phyloP scores from a whole-genome alignment of 371 early-diverging fungal species.

The Mycotypha africana region DNA sequence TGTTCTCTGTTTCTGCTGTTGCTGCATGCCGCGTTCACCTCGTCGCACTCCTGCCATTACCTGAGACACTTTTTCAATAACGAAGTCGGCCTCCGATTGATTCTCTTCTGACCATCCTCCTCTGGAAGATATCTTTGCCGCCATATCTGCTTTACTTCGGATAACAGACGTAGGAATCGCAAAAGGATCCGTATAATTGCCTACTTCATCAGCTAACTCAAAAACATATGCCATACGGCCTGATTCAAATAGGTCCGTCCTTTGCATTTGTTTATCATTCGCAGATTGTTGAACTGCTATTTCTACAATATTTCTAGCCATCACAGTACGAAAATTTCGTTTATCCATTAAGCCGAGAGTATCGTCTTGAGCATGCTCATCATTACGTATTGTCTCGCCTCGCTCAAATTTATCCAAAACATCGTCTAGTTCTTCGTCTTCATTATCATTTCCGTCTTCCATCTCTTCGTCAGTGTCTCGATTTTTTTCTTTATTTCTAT shows the following conservation, averaged over 20 bases:
- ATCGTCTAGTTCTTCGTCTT: constrained; percentile 21
- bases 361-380: constrained; percentile 1
- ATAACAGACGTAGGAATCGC: constrained; percentile 73
- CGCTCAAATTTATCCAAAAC: constrained; percentile 5
- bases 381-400: constrained; percentile 9
- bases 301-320: constrained; percentile 32
- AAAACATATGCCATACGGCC: constrained; percentile 82
- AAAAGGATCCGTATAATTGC: constrained; percentile 50
- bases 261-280: constrained; percentile 13
- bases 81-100: constrained; percentile 54
- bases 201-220: constrained; percentile 53
- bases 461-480: constrained; percentile 9
- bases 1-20: not conserved
- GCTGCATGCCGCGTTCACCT: constrained; percentile 21
- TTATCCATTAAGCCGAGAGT: too few relatives aligned
- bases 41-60: constrained; percentile 53
- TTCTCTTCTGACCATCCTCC: constrained; percentile 27
- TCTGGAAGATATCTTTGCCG: constrained; percentile 10
- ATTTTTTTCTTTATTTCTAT: constrained; percentile 4
- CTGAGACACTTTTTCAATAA: constrained; percentile 69
- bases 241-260: constrained; percentile 70
- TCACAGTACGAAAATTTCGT: constrained; percentile 18
- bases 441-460: not conserved
- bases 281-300: constrained; percentile 24
- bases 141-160: constrained; percentile 65